Base-by-base conservation (phyloP, 2,329 filamentous ascomycete genomes). In the Hortaea werneckii region DNA sequence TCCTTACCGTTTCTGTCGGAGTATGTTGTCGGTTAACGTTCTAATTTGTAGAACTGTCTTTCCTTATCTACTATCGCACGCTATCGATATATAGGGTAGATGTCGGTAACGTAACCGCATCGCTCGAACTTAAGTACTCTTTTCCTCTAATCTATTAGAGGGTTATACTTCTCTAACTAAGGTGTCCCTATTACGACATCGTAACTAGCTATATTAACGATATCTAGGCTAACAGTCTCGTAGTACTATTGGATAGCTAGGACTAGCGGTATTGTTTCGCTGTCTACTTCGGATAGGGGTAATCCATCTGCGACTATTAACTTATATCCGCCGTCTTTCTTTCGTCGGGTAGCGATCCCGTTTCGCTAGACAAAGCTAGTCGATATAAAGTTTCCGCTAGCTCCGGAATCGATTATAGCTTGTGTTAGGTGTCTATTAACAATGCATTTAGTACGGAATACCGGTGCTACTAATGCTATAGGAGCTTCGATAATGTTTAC, bases 41-140 rank as follows among this genome's bases (percentile, higher is more conserved):
- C 20, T n/a, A 10, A n/a, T 13, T 44, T 44, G 20, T 43, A 28
- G 11, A 46, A 34, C 46, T 49, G 13, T 41, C 47, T 51, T 42
- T 20, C 42, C 49, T 53, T 32, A 51, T 53, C 46, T 46, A 34
- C 38, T 30, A 37, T 41, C 28, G 32, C 41, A 41, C 40, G 37
- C 47, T 50, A 28, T 42, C 30, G 37, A 29, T 35, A 28, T 41
- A 20, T 37, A 44, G 47, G 42, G 35, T 44, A 29, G 10, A 40
- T 41, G 12, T 40, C 26, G 45, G 41, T 44, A 3, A 50, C 45
- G 40, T 11, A 52, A 40, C 30, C 37, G 20, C 29, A 50, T 28
- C n/a, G 41, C 27, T 43, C 35, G 41, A 52, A 52, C 38, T 13
- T 52, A 32, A 52, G 43, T 48, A 50, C 50, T 48, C 41, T 39